These are phyloP conservation scores for Amoeboaphelidium protococcarum DNA, from an alignment of 371 early-diverging fungal species.

Conservation along the genomic window DNA sequence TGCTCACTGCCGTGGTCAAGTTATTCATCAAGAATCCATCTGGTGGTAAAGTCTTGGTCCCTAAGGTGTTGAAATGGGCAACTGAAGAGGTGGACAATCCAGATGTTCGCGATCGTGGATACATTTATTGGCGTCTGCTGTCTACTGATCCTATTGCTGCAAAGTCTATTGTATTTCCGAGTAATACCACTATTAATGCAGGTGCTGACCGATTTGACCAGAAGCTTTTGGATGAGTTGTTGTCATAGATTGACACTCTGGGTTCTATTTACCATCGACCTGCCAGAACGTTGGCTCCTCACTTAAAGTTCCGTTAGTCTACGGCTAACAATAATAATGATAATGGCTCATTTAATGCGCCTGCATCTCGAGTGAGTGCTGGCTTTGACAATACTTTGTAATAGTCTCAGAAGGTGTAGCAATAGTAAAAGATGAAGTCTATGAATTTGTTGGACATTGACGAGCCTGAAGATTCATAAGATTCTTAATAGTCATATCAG, in stretches of 20 bases:
- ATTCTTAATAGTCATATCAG: neutral
- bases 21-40: conserved; percentile 71
- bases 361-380: too few relatives aligned
- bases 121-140: conserved; percentile 85
- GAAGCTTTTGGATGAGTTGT: conserved; percentile 53
- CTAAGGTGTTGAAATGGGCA: conserved; percentile 64
- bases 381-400: too few relatives aligned
- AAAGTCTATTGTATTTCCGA: conserved; percentile 42
- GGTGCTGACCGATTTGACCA: conserved; percentile 51
- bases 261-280: conserved; percentile 84
- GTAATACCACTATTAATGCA: conserved; percentile 70
- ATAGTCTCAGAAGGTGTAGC: too few relatives aligned
- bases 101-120: conserved; percentile 87
- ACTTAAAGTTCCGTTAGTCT: too few relatives aligned
- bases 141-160: conserved; percentile 52
- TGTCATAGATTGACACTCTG: conserved; percentile 56
- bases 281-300: conserved; percentile 11
- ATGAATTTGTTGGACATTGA: neutral
- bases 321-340: too few relatives aligned
- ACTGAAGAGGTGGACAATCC: conserved; percentile 83
- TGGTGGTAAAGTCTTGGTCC: conserved; percentile 61
- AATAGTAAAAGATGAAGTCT: neutral
- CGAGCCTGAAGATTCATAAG: neutral
- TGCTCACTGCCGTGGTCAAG: conserved; percentile 82
- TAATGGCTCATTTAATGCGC: too few relatives aligned